These are phyloP conservation scores for Xerocomus brunneocitrinus DNA, from an alignment of 768 basidiomycete species.

Conservation along the genomic window DNA sequence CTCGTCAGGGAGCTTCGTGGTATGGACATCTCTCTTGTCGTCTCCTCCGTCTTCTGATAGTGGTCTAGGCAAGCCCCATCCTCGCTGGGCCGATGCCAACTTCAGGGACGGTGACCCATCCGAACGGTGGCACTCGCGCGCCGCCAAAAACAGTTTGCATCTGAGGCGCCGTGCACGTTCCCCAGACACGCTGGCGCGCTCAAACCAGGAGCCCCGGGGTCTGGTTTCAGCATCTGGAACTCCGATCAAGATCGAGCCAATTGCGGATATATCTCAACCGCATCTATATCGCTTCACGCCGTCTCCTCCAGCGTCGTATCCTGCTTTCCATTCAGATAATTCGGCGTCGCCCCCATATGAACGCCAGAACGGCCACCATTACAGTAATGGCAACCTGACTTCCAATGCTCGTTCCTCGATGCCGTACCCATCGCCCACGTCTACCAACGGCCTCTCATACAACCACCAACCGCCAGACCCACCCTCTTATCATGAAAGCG, in stretches of 20 bases:
- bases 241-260: slow-evolving; percentile 66
- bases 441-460: slow-evolving; percentile 32
- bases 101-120: slow-evolving; percentile 77
- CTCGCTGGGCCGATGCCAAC: slow-evolving; percentile 77
- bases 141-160: slow-evolving; percentile 58
- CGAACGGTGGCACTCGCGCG: slow-evolving; percentile 84
- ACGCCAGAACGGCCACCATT: slow-evolving; percentile 32
- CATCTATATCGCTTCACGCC: slow-evolving; percentile 69
- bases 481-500: slow-evolving; percentile 30
- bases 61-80: slow-evolving; percentile 73
- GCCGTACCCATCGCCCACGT: slow-evolving; percentile 33
- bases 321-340: slow-evolving; percentile 45
- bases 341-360: slow-evolving; percentile 34
- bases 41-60: slow-evolving; percentile 8
- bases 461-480: slow-evolving; percentile 32
- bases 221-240: slow-evolving; percentile 45
- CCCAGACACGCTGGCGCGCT: slow-evolving; percentile 30
- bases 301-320: slow-evolving; percentile 54
- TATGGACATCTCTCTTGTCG: slow-evolving; percentile 28
- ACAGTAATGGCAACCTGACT: slow-evolving; percentile 29
- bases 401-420: slow-evolving; percentile 26
- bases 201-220: slow-evolving; percentile 37
- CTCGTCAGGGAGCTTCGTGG: slow-evolving; percentile 85
- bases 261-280: slow-evolving; percentile 43
- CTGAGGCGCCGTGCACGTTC: slow-evolving; percentile 39